Evolutionary conservation across 2,329 filamentous ascomycete species (phyloP).

Genomic region (Colletotrichum siamense): DNA sequence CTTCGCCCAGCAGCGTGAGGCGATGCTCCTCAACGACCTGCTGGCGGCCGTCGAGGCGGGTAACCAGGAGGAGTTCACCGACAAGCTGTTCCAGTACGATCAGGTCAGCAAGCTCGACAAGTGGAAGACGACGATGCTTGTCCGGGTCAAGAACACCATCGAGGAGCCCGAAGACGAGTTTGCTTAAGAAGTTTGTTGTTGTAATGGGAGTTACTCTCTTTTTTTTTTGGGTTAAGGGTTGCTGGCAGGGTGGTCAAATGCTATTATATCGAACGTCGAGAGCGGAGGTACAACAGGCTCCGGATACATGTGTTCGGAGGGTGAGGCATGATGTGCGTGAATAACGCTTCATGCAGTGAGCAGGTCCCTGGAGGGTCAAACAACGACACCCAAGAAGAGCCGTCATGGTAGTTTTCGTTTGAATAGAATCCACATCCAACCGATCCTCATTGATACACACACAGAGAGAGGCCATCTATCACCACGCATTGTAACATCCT

Average conservation of each 20-base stretch:
- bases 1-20: constrained; percentile 80
- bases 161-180: constrained; percentile 59
- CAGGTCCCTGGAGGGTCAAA: neutral
- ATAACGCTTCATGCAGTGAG: neutral
- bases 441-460: neutral
- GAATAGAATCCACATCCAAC: constrained; percentile 7
- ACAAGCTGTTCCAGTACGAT: constrained; percentile 88
- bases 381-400: neutral
- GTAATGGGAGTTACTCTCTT: neutral
- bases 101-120: constrained; percentile 93
- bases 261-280: neutral
- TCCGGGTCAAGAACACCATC: constrained; percentile 84
- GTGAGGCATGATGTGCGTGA: neutral
- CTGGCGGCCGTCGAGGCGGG: constrained; percentile 75
- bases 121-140: constrained; percentile 90
- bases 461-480: neutral
- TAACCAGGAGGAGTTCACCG: constrained; percentile 82
- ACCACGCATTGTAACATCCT: neutral
- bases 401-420: neutral
- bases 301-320: neutral
- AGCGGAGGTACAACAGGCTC: neutral
- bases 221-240: neutral
- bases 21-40: constrained; percentile 81
- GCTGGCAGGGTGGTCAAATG: neutral
- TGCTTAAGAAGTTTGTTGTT: constrained; percentile 30